Base-by-base conservation (phyloP, 2,329 filamentous ascomycete genomes). In the Metarhizium sp. region DNA sequence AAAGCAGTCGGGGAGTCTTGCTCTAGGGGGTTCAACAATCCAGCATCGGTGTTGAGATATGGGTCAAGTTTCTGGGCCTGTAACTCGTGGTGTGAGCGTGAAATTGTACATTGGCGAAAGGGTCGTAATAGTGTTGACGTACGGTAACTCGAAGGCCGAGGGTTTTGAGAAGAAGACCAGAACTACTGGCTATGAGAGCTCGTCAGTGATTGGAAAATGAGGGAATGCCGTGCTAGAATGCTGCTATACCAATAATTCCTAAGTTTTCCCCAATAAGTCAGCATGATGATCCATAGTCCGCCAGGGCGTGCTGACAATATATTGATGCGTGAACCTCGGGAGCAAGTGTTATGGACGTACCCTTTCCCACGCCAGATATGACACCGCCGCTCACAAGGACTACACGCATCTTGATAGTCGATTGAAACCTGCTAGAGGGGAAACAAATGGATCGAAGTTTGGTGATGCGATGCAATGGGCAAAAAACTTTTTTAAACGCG, bases 341-440 rank as follows among this genome's bases (percentile, higher is more conserved):
- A 16, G 36, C 34, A 13, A 16, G 40, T 43, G 18, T 3, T 14
- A 36, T 32, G 3, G 34, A 55, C 57, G 40, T 83, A 72, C 86
- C 75, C 65, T 85, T 82, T 61, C 79, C 79, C 64, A 81, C 78
- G 58, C 80, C 80, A 61, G 77, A 80, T 63, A 83, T 82, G 58
- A 80, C 77, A 69, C 77, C 76, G 60, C 64, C 62, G 57, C 59
- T 63, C 43, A 66, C 64, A 29, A 67, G 60, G 61, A 66, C 65
- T 34, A 62, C 59, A 59, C 63, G 63, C 64, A 66, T 66, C 32
- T 60, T 64, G 55, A 43, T 5, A 20, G 42, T 45, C 16, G 3
- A 25, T 25, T 10, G n/a, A 45, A 20, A 16, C 38, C 5, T 45
- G 42, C 42, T 20, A 20, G 16, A 45, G 6, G 16, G 18, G 18